Percentiles rank a stretch among this genome's conserved stretches.
phyloP scores from a whole-genome alignment of 495 filamentous ascomycete genomes.

The Sordaria brevicollis region DNA sequence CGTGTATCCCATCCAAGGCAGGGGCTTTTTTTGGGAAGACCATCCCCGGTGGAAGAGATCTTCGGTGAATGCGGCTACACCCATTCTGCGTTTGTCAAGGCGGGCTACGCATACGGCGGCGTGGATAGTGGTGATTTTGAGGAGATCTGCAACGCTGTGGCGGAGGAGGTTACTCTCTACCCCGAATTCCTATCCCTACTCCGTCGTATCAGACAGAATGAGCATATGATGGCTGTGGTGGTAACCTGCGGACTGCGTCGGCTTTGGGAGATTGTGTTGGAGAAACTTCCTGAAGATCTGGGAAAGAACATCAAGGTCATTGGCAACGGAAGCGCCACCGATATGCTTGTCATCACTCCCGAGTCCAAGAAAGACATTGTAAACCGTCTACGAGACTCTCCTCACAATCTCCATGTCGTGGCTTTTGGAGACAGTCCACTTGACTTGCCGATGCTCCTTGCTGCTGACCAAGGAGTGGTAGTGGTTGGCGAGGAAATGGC shows the following conservation, averaged over 20 bases:
- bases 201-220: slow-evolving; percentile 17
- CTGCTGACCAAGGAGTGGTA: slow-evolving; percentile 47
- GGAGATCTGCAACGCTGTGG: slow-evolving; percentile 35
- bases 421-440: slow-evolving; percentile 56
- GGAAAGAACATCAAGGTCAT: slow-evolving; percentile 39
- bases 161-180: slow-evolving; percentile 33
- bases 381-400: slow-evolving; percentile 20
- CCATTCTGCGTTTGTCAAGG: slow-evolving; percentile 48
- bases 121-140: slow-evolving; percentile 35
- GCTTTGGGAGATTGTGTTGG: slow-evolving; percentile 50
- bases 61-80: slow-evolving; percentile 47
- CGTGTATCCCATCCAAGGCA: neutral
- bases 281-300: slow-evolving; percentile 35
- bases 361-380: slow-evolving; percentile 43
- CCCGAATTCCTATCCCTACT: slow-evolving; percentile 41
- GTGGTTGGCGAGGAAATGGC: slow-evolving; percentile 42
- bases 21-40: too few species aligned
- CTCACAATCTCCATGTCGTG: slow-evolving; percentile 34
- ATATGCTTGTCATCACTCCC: slow-evolving; percentile 44
- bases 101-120: slow-evolving; percentile 47
- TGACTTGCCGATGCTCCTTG: slow-evolving; percentile 48
- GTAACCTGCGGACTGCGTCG: slow-evolving; percentile 46
- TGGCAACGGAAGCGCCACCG: slow-evolving; percentile 41
- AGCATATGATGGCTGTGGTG: slow-evolving; percentile 41
- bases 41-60: slow-evolving; percentile 32